Percentiles rank a stretch among this genome's conserved stretches.
These are phyloP conservation scores for Metschnikowia noctiluminum DNA, from an alignment of 805 yeast genomes.

Conservation along the genomic window DNA sequence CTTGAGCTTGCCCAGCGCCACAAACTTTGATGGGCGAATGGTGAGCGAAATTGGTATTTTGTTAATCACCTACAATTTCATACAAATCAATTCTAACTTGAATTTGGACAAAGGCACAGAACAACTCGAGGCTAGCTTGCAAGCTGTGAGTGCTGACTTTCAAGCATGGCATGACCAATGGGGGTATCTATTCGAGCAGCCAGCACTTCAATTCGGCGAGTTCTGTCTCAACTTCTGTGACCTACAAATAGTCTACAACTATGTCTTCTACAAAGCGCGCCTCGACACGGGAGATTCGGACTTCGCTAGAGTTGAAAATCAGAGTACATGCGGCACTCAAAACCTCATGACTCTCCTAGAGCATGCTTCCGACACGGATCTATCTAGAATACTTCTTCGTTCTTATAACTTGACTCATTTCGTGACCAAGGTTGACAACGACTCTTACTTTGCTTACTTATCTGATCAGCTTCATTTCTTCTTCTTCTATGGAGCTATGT, in stretches of 20 bases:
- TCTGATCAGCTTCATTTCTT: constrained; percentile 66
- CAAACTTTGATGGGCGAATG: constrained; percentile 81
- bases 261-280: constrained; percentile 18
- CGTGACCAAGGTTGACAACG: constrained; percentile 40
- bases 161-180: constrained; percentile 63
- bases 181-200: constrained; percentile 66
- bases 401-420: constrained; percentile 42
- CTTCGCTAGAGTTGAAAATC: background rate
- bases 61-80: constrained; percentile 53
- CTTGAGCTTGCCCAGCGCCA: constrained; percentile 54
- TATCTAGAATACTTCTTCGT: constrained; percentile 39
- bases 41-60: constrained; percentile 70
- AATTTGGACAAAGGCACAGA: constrained; percentile 4
- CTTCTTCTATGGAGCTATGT: constrained; percentile 40
- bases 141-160: constrained; percentile 46
- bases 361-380: constrained; percentile 24
- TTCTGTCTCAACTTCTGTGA: constrained; percentile 63
- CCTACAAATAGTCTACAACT: constrained; percentile 47
- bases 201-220: constrained; percentile 71
- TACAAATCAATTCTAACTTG: constrained; percentile 37
- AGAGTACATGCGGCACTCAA: constrained; percentile 17
- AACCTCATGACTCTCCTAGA: constrained; percentile 23
- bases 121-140: constrained; percentile 25
- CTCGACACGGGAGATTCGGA: background rate
- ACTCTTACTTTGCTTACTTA: constrained; percentile 62